Conservation (phyloP, 306 rosid species). For the Sicyos edulis region DNA sequence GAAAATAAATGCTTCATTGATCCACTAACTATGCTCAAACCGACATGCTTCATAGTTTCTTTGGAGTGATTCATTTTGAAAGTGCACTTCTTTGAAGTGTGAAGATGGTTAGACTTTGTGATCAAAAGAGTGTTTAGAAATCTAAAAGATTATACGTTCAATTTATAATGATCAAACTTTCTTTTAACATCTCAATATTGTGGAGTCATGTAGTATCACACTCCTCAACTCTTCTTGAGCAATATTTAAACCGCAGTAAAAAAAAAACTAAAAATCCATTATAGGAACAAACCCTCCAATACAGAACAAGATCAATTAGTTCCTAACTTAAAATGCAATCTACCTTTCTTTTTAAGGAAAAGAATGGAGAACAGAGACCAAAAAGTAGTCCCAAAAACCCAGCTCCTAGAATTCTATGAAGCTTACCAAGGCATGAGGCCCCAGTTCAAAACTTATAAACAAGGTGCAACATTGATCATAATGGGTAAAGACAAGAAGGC, state of each 20-base stretch:
- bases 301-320: not conserved
- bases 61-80: too few species aligned
- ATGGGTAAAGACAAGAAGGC: conserved; percentile 2
- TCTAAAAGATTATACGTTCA: too few species aligned
- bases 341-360: not conserved
- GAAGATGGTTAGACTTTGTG: too few species aligned
- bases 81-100: too few species aligned
- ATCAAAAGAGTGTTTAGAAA: too few species aligned
- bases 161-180: too few species aligned
- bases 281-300: not conserved
- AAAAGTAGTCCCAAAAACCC: not conserved
- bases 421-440: not conserved
- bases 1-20: too few species aligned
- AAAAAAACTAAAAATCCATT: not conserved
- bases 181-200: too few species aligned
- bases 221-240: not conserved
- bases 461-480: conserved; percentile 17
- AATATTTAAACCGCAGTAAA: not conserved
- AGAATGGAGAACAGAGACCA: not conserved
- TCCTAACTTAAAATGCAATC: not conserved
- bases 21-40: too few species aligned
- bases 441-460: conserved; percentile 12
- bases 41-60: too few species aligned
- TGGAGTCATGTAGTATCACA: too few species aligned
- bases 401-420: conserved; percentile 15